phyloP scores from a whole-genome alignment of 768 basidiomycete species.

The Trametes cubensis region DNA sequence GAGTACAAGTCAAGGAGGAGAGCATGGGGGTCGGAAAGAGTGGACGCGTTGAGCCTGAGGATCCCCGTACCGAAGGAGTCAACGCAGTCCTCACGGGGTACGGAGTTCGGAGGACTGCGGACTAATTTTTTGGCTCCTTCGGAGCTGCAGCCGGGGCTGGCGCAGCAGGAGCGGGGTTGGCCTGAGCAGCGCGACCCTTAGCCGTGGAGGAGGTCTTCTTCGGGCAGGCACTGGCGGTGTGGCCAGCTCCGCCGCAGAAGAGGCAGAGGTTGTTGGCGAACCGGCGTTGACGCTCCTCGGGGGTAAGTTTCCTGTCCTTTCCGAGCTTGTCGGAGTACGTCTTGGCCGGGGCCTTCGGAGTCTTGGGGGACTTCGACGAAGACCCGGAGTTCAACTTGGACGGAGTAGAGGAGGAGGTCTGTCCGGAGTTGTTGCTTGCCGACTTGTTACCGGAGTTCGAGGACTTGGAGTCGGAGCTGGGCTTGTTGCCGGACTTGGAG shows the following conservation, averaged over 20 bases:
- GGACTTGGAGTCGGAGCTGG: background rate
- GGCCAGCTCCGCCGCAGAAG: background rate
- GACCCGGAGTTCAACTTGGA: too few species aligned
- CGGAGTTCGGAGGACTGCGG: constrained; percentile 2
- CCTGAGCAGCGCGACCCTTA: background rate
- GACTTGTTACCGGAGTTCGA: background rate
- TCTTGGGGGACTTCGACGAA: too few species aligned
- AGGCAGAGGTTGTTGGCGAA: background rate
- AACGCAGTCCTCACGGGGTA: constrained; percentile 9
- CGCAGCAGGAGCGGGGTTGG: background rate
- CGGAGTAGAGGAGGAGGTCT: too few species aligned
- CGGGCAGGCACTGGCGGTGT: too few species aligned
- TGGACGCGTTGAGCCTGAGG: constrained; percentile 8
- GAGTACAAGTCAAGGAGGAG: background rate
- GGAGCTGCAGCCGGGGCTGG: background rate
- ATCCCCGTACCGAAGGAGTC: background rate
- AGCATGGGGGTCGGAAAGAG: constrained; percentile 13
- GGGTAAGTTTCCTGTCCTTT: background rate
- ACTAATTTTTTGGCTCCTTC: constrained; percentile 9
- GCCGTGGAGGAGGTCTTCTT: background rate
- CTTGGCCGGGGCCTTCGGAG: too few species aligned
- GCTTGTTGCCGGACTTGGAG: background rate
- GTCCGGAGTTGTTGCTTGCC: too few species aligned
- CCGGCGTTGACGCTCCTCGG: background rate
- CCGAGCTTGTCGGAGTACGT: too few species aligned